Evolutionary conservation across 192 early-diverging fungal genomes (phyloP), one percentile per base, ranked within the genome.

Genomic region (Coemansia sp.): DNA sequence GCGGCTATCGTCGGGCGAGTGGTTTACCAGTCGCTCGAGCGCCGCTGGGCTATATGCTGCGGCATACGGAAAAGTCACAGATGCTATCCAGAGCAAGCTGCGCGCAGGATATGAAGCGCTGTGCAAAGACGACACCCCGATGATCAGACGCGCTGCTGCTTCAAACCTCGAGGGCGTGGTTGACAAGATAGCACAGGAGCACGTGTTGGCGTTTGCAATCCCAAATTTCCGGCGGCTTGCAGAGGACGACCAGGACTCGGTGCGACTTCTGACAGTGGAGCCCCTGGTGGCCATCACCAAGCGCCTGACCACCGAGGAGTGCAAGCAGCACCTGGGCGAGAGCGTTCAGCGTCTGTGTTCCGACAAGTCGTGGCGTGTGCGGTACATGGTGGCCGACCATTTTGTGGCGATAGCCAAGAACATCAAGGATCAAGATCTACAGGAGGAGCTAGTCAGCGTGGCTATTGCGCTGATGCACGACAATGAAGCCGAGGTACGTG

Each of bases 371-470:
- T 99, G 98, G 98, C 89, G 98, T 67, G 96, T 99, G 54, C 85
- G 96, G 61, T 99, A 98, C 76, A 98, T 98, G 95, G 92, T 97
- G 84, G 98, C 98, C 3, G 94, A 96, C 68, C 98, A 98, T 84
- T 98, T 95, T 89, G 93, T 96, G 56, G 88, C 91, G 71, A 91
- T 97, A 10, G 76, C 85, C 42, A 75, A 68, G 48, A 75, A 73
- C 63, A 72, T 84, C 75, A 79, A 76, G 60, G 81, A 79, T 60
- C 67, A 65, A 41, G 69, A 74, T 48, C 64, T 83, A 39, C 87
- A 90, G 62, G 94, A 97, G 65, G 91, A 98, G 62, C 85, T 99
- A 59, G 88, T 96, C 57, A 70, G 81, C 38, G 91, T 93, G 14
- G 97, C 94, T 75, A 91, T 97, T 43, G 80, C 86, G 61, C 79